These are phyloP conservation scores for Pseudonitzschia multiseries DNA, from an alignment of 108 stramenopile species.

Conservation along the genomic window DNA sequence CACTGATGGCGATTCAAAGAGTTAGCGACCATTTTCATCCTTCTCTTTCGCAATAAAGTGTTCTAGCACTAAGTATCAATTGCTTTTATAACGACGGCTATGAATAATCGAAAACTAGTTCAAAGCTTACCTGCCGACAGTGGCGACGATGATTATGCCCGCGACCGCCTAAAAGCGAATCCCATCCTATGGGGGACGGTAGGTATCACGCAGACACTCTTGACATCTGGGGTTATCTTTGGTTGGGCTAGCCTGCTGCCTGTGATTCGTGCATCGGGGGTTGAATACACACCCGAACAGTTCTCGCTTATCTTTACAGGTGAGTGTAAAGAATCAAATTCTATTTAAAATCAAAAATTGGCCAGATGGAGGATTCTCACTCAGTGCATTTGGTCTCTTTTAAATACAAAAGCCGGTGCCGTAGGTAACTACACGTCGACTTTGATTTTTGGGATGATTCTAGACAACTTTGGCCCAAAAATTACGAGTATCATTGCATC, in stretches of 20 bases:
- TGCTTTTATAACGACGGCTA: no score
- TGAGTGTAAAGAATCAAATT: no score
- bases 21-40: no score
- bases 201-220: constrained; percentile 32
- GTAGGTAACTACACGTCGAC: constrained; percentile 38
- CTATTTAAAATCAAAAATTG: no score
- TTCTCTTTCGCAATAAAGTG: no score
- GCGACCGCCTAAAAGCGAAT: background rate
- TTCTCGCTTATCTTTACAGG: constrained; percentile 33
- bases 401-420: constrained; percentile 9
- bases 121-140: no score
- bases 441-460: constrained; percentile 28
- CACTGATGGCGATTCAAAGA: no score
- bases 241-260: constrained; percentile 38
- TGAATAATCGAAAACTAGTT: no score
- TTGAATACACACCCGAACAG: constrained; percentile 21
- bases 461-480: constrained; percentile 31
- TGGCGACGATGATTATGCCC: no score
- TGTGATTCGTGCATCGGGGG: constrained; percentile 28
- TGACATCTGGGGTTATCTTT: constrained; percentile 33
- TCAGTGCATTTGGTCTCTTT: no score
- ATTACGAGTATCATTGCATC: constrained; percentile 26
- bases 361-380: no score
- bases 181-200: constrained; percentile 29
- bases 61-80: no score